Evolutionary conservation across 805 yeast species (phyloP), one percentile per base, ranked within the genome.

Genomic region (Yarrowia alimentaria): DNA sequence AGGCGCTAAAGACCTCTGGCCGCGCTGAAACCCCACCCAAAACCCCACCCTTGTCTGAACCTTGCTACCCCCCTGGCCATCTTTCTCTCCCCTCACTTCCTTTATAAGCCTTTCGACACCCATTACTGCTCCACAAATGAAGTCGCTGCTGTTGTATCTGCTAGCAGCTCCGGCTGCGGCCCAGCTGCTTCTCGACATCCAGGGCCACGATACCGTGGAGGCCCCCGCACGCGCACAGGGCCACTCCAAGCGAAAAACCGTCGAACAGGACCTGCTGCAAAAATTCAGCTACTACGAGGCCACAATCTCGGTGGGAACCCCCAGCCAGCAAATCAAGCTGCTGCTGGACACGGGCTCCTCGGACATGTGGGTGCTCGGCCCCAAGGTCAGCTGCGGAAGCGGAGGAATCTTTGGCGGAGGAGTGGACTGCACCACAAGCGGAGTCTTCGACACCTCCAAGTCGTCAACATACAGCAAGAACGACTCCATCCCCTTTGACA

Each of bases 311-410:
- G 55, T 83, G 13, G 90, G 91, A 4, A 74, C 85, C 0, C 74
- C 80, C 1, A 59, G 70, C 1, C 81, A 81, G 58, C 60, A 68
- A 7, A 67, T 81, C 5, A 69, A 68, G 5, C 78, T 81, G 6
- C 63, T 81, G 32, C 60, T 82, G 12, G 89, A 82, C 59, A 82
- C 87, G 1, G 89, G 88, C 3, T 80, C 86, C 0, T 73, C 83
- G 0, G 88, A 82, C 61, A 61, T 81, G 38, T 81, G 84, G 84
- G 76, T 81, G 19, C 68, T 38, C 16, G 37, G 51, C 5, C 25
- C 17, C n/a, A 5, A 33, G 12, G 47, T 40, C 19, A 14, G 28
- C 47, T 40, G 47, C 13, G 33, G 47, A 26, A 33, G 45, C 14
- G 45, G 47, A n/a, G 47, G 47, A 9, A 2, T 40, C 10, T 40